These are phyloP conservation scores for Oryza coarctata DNA, from an alignment of 176 grass and related monocot genomes.

Conservation along the genomic window DNA sequence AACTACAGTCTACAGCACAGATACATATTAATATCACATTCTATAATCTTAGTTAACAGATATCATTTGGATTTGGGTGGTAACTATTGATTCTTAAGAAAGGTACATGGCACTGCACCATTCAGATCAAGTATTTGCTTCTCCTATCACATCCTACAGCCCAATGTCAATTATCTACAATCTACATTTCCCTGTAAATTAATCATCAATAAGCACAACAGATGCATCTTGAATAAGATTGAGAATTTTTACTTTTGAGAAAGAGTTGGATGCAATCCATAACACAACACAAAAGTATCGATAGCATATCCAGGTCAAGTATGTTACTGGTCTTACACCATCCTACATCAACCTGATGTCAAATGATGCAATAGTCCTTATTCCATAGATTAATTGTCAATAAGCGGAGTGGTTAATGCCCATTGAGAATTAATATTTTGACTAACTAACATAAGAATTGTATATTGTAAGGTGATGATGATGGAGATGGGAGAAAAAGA, in stretches of 20 bases:
- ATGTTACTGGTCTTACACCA: constrained; percentile 2
- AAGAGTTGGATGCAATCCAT: background rate
- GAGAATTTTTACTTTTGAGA: background rate
- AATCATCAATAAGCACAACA: constrained; percentile 1
- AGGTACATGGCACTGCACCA: background rate
- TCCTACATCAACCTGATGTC: background rate
- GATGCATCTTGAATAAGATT: constrained; percentile 13
- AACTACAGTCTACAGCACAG: constrained; percentile 3
- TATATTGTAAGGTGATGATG: constrained; percentile 26
- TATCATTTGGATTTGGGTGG: background rate
- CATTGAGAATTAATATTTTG: background rate
- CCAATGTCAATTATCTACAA: constrained; percentile 10
- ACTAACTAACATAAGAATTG: constrained; percentile 12
- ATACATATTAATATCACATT: constrained; percentile 2
- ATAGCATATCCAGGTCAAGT: background rate
- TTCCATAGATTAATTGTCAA: background rate
- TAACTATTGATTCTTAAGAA: background rate
- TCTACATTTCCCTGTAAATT: background rate
- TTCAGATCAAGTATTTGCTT: background rate
- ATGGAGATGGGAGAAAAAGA: background rate
- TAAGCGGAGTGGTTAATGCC: background rate
- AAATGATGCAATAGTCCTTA: constrained; percentile 9
- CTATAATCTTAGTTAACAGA: background rate
- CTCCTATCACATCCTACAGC: constrained; percentile 4
- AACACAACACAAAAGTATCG: background rate